Evolutionary conservation across 2,329 filamentous ascomycete genomes (phyloP).

Genomic region (Xylaria sp.): DNA sequence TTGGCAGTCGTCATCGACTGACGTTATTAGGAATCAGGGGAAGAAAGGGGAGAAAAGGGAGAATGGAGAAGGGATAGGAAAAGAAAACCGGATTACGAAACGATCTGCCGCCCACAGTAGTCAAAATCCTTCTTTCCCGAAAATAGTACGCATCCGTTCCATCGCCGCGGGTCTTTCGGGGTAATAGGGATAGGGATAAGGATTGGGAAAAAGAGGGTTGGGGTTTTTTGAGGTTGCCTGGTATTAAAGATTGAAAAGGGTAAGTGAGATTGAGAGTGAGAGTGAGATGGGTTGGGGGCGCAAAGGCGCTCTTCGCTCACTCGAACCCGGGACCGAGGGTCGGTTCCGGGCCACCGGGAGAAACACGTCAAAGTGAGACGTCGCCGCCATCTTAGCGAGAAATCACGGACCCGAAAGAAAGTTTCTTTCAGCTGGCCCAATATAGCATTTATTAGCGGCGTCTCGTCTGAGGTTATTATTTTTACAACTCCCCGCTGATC

Average conservation of each 20-base stretch:
- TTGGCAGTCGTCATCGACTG: constrained; percentile 6
- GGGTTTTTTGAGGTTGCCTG: not conserved
- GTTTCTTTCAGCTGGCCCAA: not conserved
- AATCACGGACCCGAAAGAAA: constrained; percentile 21
- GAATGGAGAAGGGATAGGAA: not conserved
- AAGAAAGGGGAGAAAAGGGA: not conserved
- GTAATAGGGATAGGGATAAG: not conserved
- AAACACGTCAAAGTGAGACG: not conserved
- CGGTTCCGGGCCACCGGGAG: constrained; percentile 30
- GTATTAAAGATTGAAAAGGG: not conserved
- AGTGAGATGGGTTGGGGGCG: constrained; percentile 18
- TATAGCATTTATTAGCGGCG: constrained; percentile 1
- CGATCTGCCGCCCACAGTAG: not conserved
- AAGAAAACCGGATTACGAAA: constrained; percentile 12
- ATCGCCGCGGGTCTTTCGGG: not conserved
- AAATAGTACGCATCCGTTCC: constrained; percentile 7
- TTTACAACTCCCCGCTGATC: not conserved
- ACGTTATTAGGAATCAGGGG: constrained; percentile 8
- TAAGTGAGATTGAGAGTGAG: not conserved
- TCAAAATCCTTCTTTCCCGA: constrained; percentile 8
- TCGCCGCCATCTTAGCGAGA: constrained; percentile 9
- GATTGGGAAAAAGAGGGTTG: not conserved
- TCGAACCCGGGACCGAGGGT: constrained; percentile 26
- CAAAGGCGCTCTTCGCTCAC: not conserved
- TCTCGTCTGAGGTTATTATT: not conserved